These are phyloP conservation scores for Arthrinium phaeospermum DNA, from an alignment of 2,329 filamentous ascomycete genomes.

Conservation along the genomic window DNA sequence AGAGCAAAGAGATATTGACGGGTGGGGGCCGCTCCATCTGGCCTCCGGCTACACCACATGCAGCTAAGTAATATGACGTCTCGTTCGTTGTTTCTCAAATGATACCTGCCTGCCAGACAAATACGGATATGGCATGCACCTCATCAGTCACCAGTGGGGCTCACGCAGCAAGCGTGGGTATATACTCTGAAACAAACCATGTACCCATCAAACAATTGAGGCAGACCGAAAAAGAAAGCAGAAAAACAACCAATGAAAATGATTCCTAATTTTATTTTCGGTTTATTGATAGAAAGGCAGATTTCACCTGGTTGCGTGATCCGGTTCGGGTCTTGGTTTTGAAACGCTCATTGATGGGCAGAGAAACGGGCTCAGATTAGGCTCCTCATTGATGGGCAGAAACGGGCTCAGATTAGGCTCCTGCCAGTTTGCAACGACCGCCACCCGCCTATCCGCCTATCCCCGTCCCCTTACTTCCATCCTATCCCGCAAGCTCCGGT, in stretches of 20 bases:
- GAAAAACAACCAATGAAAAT: conserved; percentile 2
- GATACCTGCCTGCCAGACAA: background rate
- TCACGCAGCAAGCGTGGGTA: conserved; percentile 1
- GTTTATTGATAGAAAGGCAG: conserved; percentile 12
- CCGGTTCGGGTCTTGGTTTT: background rate
- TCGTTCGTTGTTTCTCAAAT: conserved; percentile 13
- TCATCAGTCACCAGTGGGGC: conserved; percentile 15
- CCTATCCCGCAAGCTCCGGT: background rate
- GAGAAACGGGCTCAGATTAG: background rate
- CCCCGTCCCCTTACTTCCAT: background rate
- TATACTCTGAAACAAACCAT: background rate
- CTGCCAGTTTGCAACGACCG: background rate
- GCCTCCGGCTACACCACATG: background rate
- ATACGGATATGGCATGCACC: conserved; percentile 6
- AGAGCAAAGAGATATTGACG: background rate
- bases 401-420: background rate
- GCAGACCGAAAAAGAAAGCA: background rate
- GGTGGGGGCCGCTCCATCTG: background rate
- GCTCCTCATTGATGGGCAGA: background rate
- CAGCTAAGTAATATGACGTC: conserved; percentile 4
- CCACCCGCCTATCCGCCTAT: background rate
- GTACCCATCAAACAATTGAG: conserved; percentile 14
- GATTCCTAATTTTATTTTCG: conserved; percentile 8
- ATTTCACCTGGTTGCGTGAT: conserved; percentile 2
- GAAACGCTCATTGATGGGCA: too few species aligned